These are phyloP conservation scores for Monosporozyma yasuniensis DNA, from an alignment of 805 yeast species.

Conservation along the genomic window DNA sequence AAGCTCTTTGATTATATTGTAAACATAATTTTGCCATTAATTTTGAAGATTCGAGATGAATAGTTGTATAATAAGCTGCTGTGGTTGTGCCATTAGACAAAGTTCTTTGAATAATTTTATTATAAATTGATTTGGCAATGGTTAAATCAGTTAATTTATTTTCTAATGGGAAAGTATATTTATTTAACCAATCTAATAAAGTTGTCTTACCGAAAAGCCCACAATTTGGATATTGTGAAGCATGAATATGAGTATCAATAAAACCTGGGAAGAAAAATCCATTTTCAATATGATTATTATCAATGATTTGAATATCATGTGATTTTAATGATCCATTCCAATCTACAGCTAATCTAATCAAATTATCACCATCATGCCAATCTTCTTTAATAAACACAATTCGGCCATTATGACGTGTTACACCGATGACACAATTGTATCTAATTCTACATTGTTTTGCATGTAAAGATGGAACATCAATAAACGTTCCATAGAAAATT, in stretches of 20 bases:
- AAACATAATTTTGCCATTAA: conserved; percentile 65
- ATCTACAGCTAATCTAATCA: conserved; percentile 22
- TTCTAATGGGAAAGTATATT: conserved; percentile 86
- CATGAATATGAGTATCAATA: conserved; percentile 76
- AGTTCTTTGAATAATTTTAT: conserved; percentile 59
- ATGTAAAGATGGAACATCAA: conserved; percentile 60
- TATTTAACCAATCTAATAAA: conserved; percentile 78
- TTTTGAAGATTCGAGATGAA: conserved; percentile 68
- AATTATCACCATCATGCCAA: conserved; percentile 14
- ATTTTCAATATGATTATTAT: conserved; percentile 6
- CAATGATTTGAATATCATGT: conserved; percentile 24
- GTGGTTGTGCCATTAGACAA: conserved; percentile 80
- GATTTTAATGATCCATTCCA: conserved; percentile 11
- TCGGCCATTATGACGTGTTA: conserved; percentile 33
- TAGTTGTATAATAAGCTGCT: conserved; percentile 86
- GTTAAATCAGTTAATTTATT: conserved; percentile 46
- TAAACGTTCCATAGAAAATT: conserved; percentile 54
- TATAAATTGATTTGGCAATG: conserved; percentile 55
- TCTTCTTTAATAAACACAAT: conserved; percentile 27
- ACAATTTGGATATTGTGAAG: conserved; percentile 73
- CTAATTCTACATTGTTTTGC: conserved; percentile 40
- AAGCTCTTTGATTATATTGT: conserved; percentile 70
- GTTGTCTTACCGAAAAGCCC: conserved; percentile 83
- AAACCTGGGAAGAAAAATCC: conserved; percentile 74
- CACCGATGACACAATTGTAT: conserved; percentile 25